phyloP scores from a whole-genome alignment of 306 rosid species.

The Carpinus fangiana region DNA sequence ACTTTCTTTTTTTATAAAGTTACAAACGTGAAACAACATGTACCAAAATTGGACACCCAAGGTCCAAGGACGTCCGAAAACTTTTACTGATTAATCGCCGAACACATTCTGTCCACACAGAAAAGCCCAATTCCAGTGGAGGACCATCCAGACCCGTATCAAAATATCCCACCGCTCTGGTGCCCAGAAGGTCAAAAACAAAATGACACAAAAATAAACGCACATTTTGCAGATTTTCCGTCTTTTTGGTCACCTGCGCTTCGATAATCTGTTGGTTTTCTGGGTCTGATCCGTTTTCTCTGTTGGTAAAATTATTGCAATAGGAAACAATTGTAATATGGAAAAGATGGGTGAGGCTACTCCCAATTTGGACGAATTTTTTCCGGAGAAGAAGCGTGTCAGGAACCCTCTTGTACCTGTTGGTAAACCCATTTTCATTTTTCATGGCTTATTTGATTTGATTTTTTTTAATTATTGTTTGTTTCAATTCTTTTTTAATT shows the following conservation, averaged over 20 bases:
- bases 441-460: not conserved
- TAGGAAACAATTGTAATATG: not conserved
- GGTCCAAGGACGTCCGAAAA: no score
- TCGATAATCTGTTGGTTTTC: not conserved
- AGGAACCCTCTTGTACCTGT: slow-evolving; percentile 85
- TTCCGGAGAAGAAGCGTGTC: slow-evolving; percentile 66
- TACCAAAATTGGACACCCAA: no score
- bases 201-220: not conserved
- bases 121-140: not conserved
- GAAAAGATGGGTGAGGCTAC: slow-evolving; percentile 55
- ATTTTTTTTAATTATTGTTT: not conserved
- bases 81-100: no score
- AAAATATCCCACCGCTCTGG: not conserved
- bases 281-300: slow-evolving; percentile 4
- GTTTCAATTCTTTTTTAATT: not conserved
- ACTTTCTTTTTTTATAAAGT: no score
- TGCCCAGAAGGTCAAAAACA: no score
- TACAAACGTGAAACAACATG: no score
- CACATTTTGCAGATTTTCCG: not conserved
- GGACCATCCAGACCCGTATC: not conserved
- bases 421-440: slow-evolving; percentile 44
- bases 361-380: slow-evolving; percentile 54
- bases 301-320: not conserved
- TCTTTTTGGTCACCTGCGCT: not conserved
- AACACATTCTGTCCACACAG: no score